Conservation (phyloP, 768 basidiomycete genomes). For the Termitomyces sp. region DNA sequence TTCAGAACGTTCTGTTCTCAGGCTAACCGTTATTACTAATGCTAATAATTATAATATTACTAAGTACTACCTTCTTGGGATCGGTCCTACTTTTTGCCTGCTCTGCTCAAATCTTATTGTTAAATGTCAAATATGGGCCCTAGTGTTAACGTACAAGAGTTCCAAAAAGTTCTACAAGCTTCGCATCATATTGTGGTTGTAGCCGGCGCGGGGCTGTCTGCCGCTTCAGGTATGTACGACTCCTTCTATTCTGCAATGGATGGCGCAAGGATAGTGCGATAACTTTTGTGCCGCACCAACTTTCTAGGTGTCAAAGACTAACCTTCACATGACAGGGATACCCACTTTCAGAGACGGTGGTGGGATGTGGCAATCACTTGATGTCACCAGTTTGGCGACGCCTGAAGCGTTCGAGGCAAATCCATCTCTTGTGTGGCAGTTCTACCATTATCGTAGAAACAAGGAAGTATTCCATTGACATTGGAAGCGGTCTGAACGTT, state of each 20-base stretch:
- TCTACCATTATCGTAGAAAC: conserved; percentile 59
- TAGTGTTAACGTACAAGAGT: conserved; percentile 5
- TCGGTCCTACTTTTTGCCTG: too few species aligned
- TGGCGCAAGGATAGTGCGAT: not conserved
- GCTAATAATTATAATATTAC: too few species aligned
- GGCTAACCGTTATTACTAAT: too few species aligned
- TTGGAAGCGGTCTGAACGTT: not conserved
- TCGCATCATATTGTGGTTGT: conserved; percentile 19
- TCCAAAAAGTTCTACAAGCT: conserved; percentile 1
- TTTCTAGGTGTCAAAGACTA: not conserved
- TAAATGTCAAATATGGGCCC: not conserved
- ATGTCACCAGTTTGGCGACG: conserved; percentile 48
- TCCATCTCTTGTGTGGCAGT: conserved; percentile 57
- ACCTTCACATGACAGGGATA: conserved; percentile 23
- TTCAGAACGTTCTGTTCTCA: too few species aligned
- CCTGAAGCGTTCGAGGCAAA: conserved; percentile 47
- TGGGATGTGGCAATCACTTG: conserved; percentile 50
- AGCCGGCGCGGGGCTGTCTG: conserved; percentile 20
- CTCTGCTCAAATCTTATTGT: too few species aligned
- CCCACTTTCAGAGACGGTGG: conserved; percentile 52
- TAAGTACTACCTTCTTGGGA: too few species aligned
- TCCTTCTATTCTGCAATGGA: not conserved
- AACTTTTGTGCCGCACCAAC: not conserved
- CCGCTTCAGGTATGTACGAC: conserved; percentile 18
- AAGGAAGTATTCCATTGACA: conserved; percentile 24